A percentile compares a stretch with the other conserved stretches of the same genome.
Evolutionary conservation across 1,284 basidiomycete species (phyloP).

Genomic region (Ustilago curta): DNA sequence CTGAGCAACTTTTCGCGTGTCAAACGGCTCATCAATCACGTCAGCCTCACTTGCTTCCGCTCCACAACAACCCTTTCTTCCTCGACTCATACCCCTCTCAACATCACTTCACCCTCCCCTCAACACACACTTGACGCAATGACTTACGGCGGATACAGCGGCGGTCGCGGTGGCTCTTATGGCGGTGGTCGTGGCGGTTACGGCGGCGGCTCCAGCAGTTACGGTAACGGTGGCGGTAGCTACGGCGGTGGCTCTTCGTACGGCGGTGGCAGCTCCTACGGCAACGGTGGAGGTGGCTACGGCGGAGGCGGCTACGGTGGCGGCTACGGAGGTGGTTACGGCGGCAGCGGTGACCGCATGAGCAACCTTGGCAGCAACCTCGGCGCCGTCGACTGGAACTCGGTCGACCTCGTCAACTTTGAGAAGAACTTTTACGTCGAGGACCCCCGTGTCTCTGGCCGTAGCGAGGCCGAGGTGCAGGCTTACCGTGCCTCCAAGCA

Average conservation of each 20-base stretch:
- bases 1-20: conserved; percentile 21
- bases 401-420: conserved; percentile 76
- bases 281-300: conserved; percentile 71
- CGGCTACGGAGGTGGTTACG: conserved; percentile 45
- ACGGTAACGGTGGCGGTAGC: conserved; percentile 39
- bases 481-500: conserved; percentile 87
- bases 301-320: conserved; percentile 34
- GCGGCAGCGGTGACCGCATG: conserved; percentile 80
- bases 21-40: not conserved
- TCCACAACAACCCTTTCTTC: conserved; percentile 15
- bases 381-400: conserved; percentile 85
- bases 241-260: conserved; percentile 55
- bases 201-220: conserved; percentile 37
- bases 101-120: not conserved
- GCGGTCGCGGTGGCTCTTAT: conserved; percentile 41
- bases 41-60: not conserved
- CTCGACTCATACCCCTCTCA: conserved; percentile 2
- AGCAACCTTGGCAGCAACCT: conserved; percentile 84
- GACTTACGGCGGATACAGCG: conserved; percentile 59
- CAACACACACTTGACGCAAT: conserved; percentile 22
- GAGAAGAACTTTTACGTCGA: conserved; percentile 96
- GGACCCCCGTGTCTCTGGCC: conserved; percentile 83
- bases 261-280: conserved; percentile 29
- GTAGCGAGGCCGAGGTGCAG: conserved; percentile 85
- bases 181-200: conserved; percentile 48